These are phyloP conservation scores for Coniella vitis DNA, from an alignment of 2,329 filamentous ascomycete species.

Conservation along the genomic window DNA sequence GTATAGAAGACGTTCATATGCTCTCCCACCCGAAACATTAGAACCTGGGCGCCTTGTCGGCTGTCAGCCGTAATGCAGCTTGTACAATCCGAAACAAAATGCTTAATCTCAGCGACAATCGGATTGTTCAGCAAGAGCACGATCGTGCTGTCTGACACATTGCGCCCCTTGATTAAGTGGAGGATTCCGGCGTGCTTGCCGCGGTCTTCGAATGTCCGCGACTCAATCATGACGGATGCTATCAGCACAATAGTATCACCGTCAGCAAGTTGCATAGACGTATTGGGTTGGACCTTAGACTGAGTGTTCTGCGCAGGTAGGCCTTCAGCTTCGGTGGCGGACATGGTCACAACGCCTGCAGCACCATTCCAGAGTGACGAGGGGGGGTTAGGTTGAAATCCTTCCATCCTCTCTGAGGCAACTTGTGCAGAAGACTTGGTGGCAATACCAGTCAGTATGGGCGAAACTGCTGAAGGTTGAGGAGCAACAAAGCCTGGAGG, in stretches of 20 bases:
- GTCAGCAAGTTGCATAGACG: not conserved
- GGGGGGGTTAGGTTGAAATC: no score
- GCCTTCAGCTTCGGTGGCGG: not conserved
- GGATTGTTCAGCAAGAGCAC: constrained; percentile 4
- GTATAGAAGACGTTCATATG: constrained; percentile 1
- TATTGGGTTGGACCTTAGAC: no score
- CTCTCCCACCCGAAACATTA: constrained; percentile 1
- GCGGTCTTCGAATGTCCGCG: not conserved
- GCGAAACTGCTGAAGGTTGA: not conserved
- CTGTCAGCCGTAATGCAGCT: not conserved
- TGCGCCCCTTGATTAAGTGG: not conserved
- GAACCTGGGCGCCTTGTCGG: constrained; percentile 1
- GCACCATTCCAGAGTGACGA: no score
- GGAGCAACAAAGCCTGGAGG: not conserved
- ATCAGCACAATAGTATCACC: not conserved
- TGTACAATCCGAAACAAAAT: not conserved
- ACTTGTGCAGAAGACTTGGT: no score
- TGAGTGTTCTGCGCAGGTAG: not conserved
- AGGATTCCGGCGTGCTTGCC: not conserved
- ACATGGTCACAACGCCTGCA: no score
- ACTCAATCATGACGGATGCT: not conserved
- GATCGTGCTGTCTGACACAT: not conserved
- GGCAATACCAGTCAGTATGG: no score
- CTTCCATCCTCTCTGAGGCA: no score
- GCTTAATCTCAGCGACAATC: not conserved